These are phyloP conservation scores for Tulasnella sp. DNA, from an alignment of 768 basidiomycete genomes.

Conservation along the genomic window DNA sequence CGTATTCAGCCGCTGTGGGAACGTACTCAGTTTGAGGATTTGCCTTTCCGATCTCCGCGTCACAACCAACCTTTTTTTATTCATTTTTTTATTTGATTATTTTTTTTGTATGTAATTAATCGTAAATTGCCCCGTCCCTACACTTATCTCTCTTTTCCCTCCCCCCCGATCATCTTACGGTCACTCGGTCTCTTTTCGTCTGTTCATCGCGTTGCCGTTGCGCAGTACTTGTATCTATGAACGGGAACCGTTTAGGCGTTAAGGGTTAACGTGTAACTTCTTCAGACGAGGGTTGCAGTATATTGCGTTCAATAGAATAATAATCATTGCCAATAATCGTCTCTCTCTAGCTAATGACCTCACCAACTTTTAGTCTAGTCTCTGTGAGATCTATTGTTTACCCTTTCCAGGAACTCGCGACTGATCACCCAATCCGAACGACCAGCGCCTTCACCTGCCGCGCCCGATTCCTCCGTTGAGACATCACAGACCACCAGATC, in stretches of 20 bases:
- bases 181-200: not conserved
- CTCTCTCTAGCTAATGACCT: too few relatives aligned
- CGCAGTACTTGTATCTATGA: not conserved
- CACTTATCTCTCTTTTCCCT: not conserved
- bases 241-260: conserved; percentile 1
- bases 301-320: not conserved
- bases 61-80: not conserved
- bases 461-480: not conserved
- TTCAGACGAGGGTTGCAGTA: not conserved
- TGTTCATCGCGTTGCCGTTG: not conserved
- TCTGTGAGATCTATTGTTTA: not conserved
- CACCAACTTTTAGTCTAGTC: not conserved
- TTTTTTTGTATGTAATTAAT: not conserved
- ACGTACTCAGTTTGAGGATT: conserved; percentile 7
- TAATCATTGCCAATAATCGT: not conserved
- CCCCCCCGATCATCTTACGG: not conserved
- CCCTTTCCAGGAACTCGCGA: not conserved
- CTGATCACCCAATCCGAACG: not conserved
- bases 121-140: not conserved
- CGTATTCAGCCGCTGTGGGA: not conserved
- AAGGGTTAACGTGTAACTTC: conserved; percentile 3
- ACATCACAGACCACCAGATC: not conserved
- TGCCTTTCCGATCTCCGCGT: conserved; percentile 13
- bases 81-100: not conserved
- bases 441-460: not conserved